phyloP scores from a whole-genome alignment of 768 basidiomycete species.

The Amanita brunnescens region DNA sequence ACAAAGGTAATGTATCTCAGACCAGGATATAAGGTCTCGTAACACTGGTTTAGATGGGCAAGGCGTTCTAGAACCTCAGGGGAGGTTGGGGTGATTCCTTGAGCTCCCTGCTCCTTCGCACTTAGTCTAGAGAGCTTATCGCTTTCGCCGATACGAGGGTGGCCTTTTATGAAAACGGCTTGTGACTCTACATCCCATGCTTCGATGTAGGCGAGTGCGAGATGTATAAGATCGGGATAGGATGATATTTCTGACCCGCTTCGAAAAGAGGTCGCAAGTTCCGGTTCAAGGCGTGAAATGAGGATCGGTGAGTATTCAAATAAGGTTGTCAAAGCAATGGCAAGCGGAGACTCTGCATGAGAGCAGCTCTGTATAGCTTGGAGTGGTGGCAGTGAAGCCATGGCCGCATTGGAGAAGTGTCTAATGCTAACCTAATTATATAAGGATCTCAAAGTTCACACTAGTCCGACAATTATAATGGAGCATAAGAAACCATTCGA shows the following conservation, averaged over 20 bases:
- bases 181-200: slow-evolving; percentile 42
- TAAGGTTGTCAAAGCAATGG: slow-evolving; percentile 21
- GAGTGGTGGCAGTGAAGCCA: slow-evolving; percentile 27
- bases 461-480: too few relatives aligned
- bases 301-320: slow-evolving; percentile 68
- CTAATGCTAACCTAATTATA: neutral
- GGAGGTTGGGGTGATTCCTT: slow-evolving; percentile 43
- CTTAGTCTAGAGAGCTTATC: slow-evolving; percentile 69
- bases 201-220: slow-evolving; percentile 38
- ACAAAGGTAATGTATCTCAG: slow-evolving; percentile 90
- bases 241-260: slow-evolving; percentile 18
- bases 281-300: slow-evolving; percentile 41
- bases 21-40: slow-evolving; percentile 65
- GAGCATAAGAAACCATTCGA: slow-evolving; percentile 18
- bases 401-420: slow-evolving; percentile 1
- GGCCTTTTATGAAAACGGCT: slow-evolving; percentile 67
- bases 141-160: slow-evolving; percentile 85
- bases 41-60: slow-evolving; percentile 65
- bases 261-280: slow-evolving; percentile 28
- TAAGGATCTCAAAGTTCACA: too few relatives aligned
- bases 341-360: slow-evolving; percentile 28
- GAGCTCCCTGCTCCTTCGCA: slow-evolving; percentile 68
- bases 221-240: slow-evolving; percentile 50
- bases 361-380: slow-evolving; percentile 24
- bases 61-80: slow-evolving; percentile 70